phyloP scores from a whole-genome alignment of 176 grass and related monocot genomes.

The Aegilops umbellulata region DNA sequence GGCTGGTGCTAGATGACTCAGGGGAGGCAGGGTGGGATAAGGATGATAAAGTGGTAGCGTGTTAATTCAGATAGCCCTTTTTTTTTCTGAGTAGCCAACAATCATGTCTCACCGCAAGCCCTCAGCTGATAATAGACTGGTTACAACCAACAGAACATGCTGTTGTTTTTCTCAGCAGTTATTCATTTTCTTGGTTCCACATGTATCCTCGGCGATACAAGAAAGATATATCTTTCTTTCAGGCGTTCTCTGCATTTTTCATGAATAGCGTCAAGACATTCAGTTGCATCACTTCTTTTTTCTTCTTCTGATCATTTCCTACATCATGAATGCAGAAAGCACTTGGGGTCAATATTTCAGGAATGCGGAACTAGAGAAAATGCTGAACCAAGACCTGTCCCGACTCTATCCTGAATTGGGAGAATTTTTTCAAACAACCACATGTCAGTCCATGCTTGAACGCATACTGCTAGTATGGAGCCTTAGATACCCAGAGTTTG shows the following conservation, averaged over 20 bases:
- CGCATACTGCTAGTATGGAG: conserved; percentile 90
- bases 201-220: conserved; percentile 4
- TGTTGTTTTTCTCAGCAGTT: not conserved
- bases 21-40: not conserved
- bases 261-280: not conserved
- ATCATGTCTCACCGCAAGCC: not conserved
- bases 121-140: not conserved
- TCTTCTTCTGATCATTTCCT: not conserved
- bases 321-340: conserved; percentile 66
- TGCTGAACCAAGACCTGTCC: conserved; percentile 90
- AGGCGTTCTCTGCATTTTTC: not conserved
- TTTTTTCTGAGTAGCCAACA: not conserved
- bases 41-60: not conserved
- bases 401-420: conserved; percentile 84
- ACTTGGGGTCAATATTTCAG: conserved; percentile 93
- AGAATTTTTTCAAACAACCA: conserved; percentile 74
- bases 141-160: not conserved
- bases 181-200: not conserved
- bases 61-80: not conserved
- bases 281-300: not conserved
- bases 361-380: conserved; percentile 94
- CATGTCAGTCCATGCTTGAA: conserved; percentile 83
- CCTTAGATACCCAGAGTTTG: conserved; percentile 90
- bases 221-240: not conserved
- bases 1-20: not conserved